Percentiles rank a stretch among this genome's conserved stretches.
These are phyloP conservation scores for Thalassiosira oceanica DNA, from an alignment of 352 stramenopile species.

Conservation along the genomic window DNA sequence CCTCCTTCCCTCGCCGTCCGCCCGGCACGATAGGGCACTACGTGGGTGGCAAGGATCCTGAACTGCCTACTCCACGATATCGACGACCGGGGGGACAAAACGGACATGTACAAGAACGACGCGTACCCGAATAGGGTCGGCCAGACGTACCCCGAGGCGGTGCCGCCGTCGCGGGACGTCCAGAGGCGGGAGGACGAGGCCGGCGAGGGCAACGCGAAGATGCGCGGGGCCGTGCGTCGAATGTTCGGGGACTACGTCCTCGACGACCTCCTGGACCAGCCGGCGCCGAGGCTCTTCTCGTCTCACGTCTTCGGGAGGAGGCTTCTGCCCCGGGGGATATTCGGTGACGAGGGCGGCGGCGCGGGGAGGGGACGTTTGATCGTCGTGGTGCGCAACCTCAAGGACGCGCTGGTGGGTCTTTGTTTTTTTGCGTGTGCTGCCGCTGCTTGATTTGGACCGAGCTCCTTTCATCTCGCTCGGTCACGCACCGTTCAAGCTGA, in stretches of 20 bases:
- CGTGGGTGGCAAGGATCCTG: constrained; percentile 31
- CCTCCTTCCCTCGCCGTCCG: no score
- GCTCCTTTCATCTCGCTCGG: no score
- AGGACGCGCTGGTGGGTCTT: constrained; percentile 26
- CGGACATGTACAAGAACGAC: neutral
- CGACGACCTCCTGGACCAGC: constrained; percentile 25
- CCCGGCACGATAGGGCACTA: constrained; percentile 44
- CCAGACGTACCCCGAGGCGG: constrained; percentile 37
- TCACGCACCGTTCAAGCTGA: no score
- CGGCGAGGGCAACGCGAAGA: no score
- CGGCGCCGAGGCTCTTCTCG: constrained; percentile 21
- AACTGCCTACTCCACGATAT: constrained; percentile 19
- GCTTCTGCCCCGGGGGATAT: constrained; percentile 17
- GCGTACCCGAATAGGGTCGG: constrained; percentile 5
- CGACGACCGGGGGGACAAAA: constrained; percentile 14
- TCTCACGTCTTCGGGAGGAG: constrained; percentile 35
- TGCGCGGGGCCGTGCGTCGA: neutral
- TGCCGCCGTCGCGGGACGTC: constrained; percentile 11
- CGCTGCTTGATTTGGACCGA: no score
- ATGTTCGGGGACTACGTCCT: constrained; percentile 44
- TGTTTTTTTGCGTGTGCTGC: no score
- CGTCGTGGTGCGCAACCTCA: constrained; percentile 32
- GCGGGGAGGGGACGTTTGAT: constrained; percentile 37
- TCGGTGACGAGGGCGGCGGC: constrained; percentile 4
- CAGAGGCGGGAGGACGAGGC: constrained; percentile 5